Percentiles rank a stretch among this genome's conserved stretches.
These are phyloP conservation scores for Agrocybe pediades DNA, from an alignment of 768 basidiomycete genomes.

Conservation along the genomic window DNA sequence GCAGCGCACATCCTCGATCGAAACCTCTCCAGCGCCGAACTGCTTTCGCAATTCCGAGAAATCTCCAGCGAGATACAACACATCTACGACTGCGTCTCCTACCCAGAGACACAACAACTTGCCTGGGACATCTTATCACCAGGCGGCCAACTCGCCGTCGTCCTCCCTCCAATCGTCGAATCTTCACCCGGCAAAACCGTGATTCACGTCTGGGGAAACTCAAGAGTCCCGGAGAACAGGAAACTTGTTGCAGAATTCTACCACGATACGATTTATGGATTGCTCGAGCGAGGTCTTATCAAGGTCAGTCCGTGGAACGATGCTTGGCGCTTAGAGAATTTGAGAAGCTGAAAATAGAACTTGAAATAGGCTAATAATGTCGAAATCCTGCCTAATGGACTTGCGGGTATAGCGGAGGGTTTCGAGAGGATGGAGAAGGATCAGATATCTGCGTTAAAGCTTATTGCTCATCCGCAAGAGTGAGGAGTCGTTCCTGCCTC, in stretches of 20 bases:
- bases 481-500: too few relatives aligned
- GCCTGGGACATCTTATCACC: slow-evolving; percentile 24
- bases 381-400: slow-evolving; percentile 41
- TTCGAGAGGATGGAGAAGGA: slow-evolving; percentile 40
- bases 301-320: slow-evolving; percentile 14
- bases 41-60: slow-evolving; percentile 20
- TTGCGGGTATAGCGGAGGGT: slow-evolving; percentile 41
- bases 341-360: neutral
- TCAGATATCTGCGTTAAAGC: slow-evolving; percentile 42
- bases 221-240: slow-evolving; percentile 4
- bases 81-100: slow-evolving; percentile 30
- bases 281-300: slow-evolving; percentile 17
- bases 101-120: slow-evolving; percentile 21
- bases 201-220: slow-evolving; percentile 1
- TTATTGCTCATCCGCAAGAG: slow-evolving; percentile 35
- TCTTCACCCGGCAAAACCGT: slow-evolving; percentile 9
- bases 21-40: slow-evolving; percentile 19
- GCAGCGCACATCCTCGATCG: slow-evolving; percentile 43
- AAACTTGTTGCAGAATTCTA: slow-evolving; percentile 10
- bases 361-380: slow-evolving; percentile 40
- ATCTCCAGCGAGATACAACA: slow-evolving; percentile 18
- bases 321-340: neutral
- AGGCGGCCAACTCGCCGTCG: slow-evolving; percentile 7
- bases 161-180: slow-evolving; percentile 2
- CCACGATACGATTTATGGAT: slow-evolving; percentile 9